Percentiles rank a stretch among this genome's conserved stretches.
These are phyloP conservation scores for Bolboschoenus planiculmis DNA, from an alignment of 176 grass and related monocot genomes.

Conservation along the genomic window DNA sequence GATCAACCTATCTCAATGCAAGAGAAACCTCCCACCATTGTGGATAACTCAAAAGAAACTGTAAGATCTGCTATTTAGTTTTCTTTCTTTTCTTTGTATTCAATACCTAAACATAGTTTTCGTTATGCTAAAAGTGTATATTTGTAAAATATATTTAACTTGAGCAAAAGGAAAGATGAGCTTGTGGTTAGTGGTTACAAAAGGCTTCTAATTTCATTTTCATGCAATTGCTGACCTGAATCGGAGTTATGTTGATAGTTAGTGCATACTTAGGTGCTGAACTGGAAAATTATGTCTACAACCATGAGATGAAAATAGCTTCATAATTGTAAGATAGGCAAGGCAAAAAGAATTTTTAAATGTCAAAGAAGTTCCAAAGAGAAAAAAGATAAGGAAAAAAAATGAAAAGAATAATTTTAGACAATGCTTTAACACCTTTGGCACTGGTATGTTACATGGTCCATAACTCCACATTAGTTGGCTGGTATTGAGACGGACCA, in stretches of 20 bases:
- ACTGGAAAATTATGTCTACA: neutral
- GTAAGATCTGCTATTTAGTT: constrained; percentile 26
- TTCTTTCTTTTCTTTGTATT: neutral
- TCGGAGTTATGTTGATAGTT: neutral
- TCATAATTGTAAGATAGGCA: neutral
- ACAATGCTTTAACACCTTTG: constrained; percentile 8
- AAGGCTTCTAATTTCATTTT: neutral
- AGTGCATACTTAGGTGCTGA: neutral
- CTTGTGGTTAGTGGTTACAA: neutral
- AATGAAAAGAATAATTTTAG: constrained; percentile 22
- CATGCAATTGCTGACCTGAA: neutral
- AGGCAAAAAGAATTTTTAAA: neutral
- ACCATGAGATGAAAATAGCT: neutral
- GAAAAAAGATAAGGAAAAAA: neutral
- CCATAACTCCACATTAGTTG: neutral
- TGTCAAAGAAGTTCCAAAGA: constrained; percentile 9
- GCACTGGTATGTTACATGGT: constrained; percentile 17
- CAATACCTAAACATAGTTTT: neutral
- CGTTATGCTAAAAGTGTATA: neutral
- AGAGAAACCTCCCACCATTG: neutral
- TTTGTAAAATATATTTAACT: neutral
- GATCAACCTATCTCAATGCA: neutral
- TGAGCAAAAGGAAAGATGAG: neutral
- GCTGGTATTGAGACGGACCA: constrained; percentile 22
- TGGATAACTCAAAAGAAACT: neutral